Percentiles rank a stretch among this genome's conserved stretches.
phyloP scores from a whole-genome alignment of 805 yeast species.

The Myxozyma monticola region DNA sequence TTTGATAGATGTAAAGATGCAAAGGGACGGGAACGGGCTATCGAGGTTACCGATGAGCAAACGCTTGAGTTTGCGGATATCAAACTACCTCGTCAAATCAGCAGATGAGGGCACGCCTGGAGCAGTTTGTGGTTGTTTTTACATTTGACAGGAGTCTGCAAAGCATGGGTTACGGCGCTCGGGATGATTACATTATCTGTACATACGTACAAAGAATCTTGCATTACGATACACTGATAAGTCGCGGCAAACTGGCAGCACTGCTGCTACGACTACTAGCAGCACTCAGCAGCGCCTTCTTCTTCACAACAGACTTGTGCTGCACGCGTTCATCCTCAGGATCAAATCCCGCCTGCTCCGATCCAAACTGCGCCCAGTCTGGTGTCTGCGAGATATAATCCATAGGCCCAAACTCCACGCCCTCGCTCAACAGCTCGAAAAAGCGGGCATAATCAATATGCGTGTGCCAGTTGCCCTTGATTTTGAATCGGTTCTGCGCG shows the following conservation, averaged over 20 bases:
- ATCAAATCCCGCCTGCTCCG: slow-evolving; percentile 81
- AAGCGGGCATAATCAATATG: slow-evolving; percentile 81
- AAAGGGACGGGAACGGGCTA: neutral
- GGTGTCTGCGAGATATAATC: slow-evolving; percentile 84
- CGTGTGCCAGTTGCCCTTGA: slow-evolving; percentile 77
- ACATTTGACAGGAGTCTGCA: too few relatives aligned
- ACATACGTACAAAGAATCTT: neutral
- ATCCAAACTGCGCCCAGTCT: slow-evolving; percentile 88
- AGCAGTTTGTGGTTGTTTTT: too few relatives aligned
- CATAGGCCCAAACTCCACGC: slow-evolving; percentile 68
- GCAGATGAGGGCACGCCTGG: too few relatives aligned
- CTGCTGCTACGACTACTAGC: neutral
- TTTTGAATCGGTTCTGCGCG: slow-evolving; percentile 71
- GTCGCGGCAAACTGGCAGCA: slow-evolving; percentile 3
- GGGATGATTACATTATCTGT: too few relatives aligned
- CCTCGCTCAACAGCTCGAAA: slow-evolving; percentile 66
- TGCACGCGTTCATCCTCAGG: slow-evolving; percentile 71
- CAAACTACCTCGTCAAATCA: too few relatives aligned
- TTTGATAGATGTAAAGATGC: slow-evolving; percentile 3
- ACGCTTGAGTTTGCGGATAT: neutral
- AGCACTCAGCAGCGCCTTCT: slow-evolving; percentile 1
- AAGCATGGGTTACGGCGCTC: too few relatives aligned
- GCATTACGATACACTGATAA: slow-evolving; percentile 1
- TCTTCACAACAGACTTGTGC: slow-evolving; percentile 24
- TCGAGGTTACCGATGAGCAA: slow-evolving; percentile 7